Evolutionary conservation across 2,329 filamentous ascomycete genomes (phyloP), one percentile per base, ranked within the genome.

Genomic region (Aureobasidium sp.): DNA sequence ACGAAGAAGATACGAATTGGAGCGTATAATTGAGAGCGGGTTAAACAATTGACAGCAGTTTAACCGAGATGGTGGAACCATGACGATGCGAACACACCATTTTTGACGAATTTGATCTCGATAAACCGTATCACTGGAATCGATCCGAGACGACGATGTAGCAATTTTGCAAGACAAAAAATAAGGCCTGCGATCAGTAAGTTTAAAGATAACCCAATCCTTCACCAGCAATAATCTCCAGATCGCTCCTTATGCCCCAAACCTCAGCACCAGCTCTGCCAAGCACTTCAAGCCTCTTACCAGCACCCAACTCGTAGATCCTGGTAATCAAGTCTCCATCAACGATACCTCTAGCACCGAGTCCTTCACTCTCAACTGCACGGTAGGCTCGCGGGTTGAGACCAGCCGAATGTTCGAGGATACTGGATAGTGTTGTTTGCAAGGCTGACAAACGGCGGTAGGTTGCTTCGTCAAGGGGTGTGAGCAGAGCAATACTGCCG

Each of bases 381-480:
- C 96, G 87, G 79, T 95, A 93, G 0, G 90, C 93, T 64, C 92
- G 90, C 2, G 94, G 92, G 78, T 98, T 98, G 58, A 98, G 84
- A 0, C 93, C 94, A 10, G 90, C 93, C 6, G 92, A 82, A 69
- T 94, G 90, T 50, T 93, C 90, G 10, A 98, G 86, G 0, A 91
- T 90, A 40, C 90, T 93, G 11, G 90, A 85, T 1, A 99, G 85
- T 75, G 97, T 94, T 5, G 91, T 92, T 54, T 95, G 88, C 5
- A 99, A 84, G 2, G 93, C 93, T 5, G 90, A 90, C 4, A 99
- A 86, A 0, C 95, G 91, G 1, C 96, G 91, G 79, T 98, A 98
- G 15, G 90, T 85, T 8, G 91, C 84, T 78, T 98, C 95, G 0
- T 90, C 84, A 1, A 98, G 83, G 0, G 95, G 90, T 0, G 92